Base-by-base conservation (phyloP, 495 filamentous ascomycete species). In the Beverwykella pulmonaria region DNA sequence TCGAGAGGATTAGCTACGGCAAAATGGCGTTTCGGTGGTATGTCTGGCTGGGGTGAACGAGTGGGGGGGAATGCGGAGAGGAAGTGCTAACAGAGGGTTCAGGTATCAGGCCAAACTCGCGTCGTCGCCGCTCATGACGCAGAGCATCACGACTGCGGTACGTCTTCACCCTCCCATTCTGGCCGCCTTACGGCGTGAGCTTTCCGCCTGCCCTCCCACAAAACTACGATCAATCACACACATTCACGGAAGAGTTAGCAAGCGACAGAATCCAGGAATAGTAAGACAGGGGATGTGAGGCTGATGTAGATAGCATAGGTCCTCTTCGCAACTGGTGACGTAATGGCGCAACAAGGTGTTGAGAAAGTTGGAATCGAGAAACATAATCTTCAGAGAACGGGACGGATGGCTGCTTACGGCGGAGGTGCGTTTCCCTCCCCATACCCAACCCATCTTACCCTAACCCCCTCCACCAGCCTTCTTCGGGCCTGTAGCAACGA, bases 51-150 rank as follows among this genome's bases (percentile, higher is more conserved):
- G 12, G 4, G 5, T 44, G 32, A 34, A 34, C 32, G 32, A 12
- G 39, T 44, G 39, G 39, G 15, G 39, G 15, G 39, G 39, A 44
- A 44, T 2, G 17, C 8, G 17, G 39, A 44, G 39, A 44, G 17
- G 39, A n/a, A n/a, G 17, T 9, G 23, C 52, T 36, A 53, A 44
- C 15, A 1, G 12, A 25, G 29, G 29, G 27, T 15, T 44, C 77
- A 97, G 93, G 93, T 97, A 97, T 80, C 90, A 94, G 79, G 80
- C 87, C 71, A 89, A 87, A 75, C 84, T 97, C 65, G 89, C 89
- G 61, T 84, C 85, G 71, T 84, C 88, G 72, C 93, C 93, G 60
- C 80, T 97, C 62, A 86, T 97, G 71, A 97, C 93, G 9, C 90
- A 96, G 79, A 89, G 88, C 74, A 75, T 96, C 61, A 96, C 92